These are phyloP conservation scores for Fraxinus sp. DNA, from an alignment of 305 asterid species.

Conservation along the genomic window DNA sequence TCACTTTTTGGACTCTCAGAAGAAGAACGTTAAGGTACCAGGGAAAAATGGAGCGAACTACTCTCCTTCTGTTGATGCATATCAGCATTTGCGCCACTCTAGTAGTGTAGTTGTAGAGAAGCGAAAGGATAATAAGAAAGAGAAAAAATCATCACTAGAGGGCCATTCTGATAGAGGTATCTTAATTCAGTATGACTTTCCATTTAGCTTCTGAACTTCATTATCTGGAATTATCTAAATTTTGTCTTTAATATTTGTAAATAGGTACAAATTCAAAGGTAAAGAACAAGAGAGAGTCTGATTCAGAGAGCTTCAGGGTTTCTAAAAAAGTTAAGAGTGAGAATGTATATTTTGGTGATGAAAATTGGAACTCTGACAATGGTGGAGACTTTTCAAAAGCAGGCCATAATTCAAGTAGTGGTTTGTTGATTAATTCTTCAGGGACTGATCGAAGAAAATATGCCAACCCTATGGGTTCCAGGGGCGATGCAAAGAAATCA, in stretches of 20 bases:
- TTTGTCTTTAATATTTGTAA: conserved; percentile 15
- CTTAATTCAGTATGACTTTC: conserved; percentile 9
- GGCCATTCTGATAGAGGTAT: conserved; percentile 65
- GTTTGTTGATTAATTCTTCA: conserved; percentile 43
- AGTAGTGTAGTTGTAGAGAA: conserved; percentile 40
- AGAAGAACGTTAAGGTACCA: conserved; percentile 44
- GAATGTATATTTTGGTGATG: conserved; percentile 47
- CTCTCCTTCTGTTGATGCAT: conserved; percentile 49
- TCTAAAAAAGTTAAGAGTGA: conserved; percentile 69
- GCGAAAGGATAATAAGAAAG: conserved; percentile 41
- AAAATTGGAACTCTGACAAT: conserved; percentile 53
- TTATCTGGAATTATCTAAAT: conserved; percentile 14
- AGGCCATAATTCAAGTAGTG: conserved; percentile 43
- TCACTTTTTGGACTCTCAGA: conserved; percentile 46
- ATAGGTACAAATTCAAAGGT: conserved; percentile 55
- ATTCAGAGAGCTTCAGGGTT: conserved; percentile 52
- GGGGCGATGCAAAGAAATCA: conserved; percentile 35
- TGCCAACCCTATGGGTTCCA: conserved; percentile 41
- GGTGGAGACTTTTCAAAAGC: conserved; percentile 51
- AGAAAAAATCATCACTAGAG: conserved; percentile 41
- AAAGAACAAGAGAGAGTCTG: conserved; percentile 59
- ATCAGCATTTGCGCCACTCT: conserved; percentile 43
- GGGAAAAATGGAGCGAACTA: conserved; percentile 41
- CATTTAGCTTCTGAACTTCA: conserved; percentile 20
- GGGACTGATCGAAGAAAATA: conserved; percentile 41